Percentiles rank a stretch among this genome's conserved stretches.
Evolutionary conservation across 225 moss, liverwort and hornwort species (phyloP).

Genomic region (Climacium dendroides): DNA sequence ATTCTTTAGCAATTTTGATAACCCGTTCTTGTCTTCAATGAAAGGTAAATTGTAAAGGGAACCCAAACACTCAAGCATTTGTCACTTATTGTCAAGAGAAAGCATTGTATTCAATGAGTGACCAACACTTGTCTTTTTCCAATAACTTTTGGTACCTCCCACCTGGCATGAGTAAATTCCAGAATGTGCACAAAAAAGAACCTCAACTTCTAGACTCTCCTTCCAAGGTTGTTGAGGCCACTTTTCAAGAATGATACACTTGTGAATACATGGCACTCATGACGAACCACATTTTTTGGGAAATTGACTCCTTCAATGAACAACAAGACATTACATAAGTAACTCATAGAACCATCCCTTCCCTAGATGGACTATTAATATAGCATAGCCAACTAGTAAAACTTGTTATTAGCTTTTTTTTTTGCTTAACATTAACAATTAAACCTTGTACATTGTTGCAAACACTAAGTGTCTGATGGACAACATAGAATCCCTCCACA

Average conservation of each 20-base stretch:
- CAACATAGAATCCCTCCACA: neutral
- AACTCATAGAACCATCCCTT: neutral
- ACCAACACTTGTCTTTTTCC: neutral
- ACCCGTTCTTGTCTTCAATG: neutral
- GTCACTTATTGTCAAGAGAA: neutral
- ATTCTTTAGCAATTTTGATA: neutral
- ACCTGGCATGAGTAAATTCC: neutral
- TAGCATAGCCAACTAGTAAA: neutral
- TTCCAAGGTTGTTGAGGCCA: neutral
- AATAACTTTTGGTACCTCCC: neutral
- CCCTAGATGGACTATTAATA: neutral
- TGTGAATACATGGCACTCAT: neutral
- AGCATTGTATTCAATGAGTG: neutral
- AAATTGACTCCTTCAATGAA: neutral
- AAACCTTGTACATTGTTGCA: fast-evolving
- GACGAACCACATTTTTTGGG: neutral
- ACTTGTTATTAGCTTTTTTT: neutral
- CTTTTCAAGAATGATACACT: neutral
- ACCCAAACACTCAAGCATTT: neutral
- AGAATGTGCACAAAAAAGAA: neutral
- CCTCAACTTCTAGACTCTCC: neutral
- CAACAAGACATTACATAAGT: neutral
- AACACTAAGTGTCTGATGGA: fast-evolving
- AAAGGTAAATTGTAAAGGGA: no score
- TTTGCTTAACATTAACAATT: neutral